Conservation (phyloP, 2,329 filamentous ascomycete species). For the Iodosphaeria phyllophila region DNA sequence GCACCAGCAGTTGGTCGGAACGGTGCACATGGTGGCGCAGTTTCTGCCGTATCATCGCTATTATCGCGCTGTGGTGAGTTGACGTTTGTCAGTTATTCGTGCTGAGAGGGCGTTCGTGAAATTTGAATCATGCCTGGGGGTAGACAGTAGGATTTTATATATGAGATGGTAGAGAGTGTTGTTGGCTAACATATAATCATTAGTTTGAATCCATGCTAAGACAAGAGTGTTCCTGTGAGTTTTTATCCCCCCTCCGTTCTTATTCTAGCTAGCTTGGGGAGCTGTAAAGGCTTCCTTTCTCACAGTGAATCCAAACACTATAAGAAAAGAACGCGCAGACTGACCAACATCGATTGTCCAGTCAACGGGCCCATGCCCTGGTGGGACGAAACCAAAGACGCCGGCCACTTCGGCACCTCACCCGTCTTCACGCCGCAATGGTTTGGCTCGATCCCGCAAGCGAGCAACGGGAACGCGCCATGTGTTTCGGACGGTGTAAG, state of each 20-base stretch:
- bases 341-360: slow-evolving; percentile 16
- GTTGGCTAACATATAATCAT: too few species aligned
- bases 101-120: too few species aligned
- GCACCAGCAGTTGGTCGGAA: slow-evolving; percentile 15
- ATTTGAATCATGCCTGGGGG: too few species aligned
- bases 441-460: slow-evolving; percentile 12
- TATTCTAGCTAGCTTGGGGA: too few species aligned
- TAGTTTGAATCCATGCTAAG: slow-evolving; percentile 16
- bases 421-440: slow-evolving; percentile 12
- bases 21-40: slow-evolving; percentile 14
- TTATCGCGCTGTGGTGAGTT: too few species aligned
- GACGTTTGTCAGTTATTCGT: slow-evolving; percentile 16
- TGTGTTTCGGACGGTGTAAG: slow-evolving; percentile 15
- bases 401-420: slow-evolving; percentile 13
- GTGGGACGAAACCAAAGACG: slow-evolving; percentile 20
- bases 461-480: slow-evolving; percentile 11
- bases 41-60: slow-evolving; percentile 22
- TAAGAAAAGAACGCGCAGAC: too few species aligned
- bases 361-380: slow-evolving; percentile 17
- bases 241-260: too few species aligned
- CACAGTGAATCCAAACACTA: too few species aligned
- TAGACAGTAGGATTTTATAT: too few species aligned
- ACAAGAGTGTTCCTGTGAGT: slow-evolving; percentile 18
- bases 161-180: too few species aligned
- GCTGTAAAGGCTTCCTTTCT: too few species aligned